These are phyloP conservation scores for Filosporella fistucella DNA, from an alignment of 495 filamentous ascomycete genomes.

Conservation along the genomic window DNA sequence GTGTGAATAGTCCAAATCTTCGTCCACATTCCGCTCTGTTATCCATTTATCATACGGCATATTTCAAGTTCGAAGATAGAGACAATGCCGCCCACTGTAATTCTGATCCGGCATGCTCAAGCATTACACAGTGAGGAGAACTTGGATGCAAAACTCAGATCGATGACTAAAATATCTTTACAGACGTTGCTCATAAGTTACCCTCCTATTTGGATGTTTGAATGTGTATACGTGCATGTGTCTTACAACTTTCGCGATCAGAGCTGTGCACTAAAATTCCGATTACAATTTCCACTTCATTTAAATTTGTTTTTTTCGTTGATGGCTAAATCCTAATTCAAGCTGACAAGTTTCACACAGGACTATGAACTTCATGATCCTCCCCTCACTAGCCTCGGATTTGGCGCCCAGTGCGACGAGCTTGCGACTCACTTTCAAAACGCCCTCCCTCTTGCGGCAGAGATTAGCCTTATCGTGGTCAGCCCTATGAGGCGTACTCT, in stretches of 20 bases:
- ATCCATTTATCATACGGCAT: no score
- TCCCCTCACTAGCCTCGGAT: constrained; percentile 47
- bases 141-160: no score
- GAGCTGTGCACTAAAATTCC: no score
- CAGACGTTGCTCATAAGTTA: constrained; percentile 25
- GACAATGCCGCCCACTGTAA: constrained; percentile 58
- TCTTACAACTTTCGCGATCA: no score
- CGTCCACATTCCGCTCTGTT: no score
- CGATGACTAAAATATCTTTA: neutral
- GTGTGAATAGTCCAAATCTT: no score
- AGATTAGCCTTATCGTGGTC: constrained; percentile 50
- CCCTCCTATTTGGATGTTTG: neutral
- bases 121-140: constrained; percentile 45
- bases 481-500: constrained; percentile 40
- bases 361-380: constrained; percentile 51
- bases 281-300: no score
- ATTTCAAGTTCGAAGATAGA: no score
- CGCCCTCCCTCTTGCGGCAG: constrained; percentile 37
- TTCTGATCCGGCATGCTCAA: constrained; percentile 56
- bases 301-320: no score
- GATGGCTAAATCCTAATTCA: no score
- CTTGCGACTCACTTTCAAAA: constrained; percentile 40
- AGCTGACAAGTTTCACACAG: constrained; percentile 29
- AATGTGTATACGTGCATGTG: no score
- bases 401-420: constrained; percentile 29